These are phyloP conservation scores for Phallus indusiatus DNA, from an alignment of 768 basidiomycete species.

Conservation along the genomic window DNA sequence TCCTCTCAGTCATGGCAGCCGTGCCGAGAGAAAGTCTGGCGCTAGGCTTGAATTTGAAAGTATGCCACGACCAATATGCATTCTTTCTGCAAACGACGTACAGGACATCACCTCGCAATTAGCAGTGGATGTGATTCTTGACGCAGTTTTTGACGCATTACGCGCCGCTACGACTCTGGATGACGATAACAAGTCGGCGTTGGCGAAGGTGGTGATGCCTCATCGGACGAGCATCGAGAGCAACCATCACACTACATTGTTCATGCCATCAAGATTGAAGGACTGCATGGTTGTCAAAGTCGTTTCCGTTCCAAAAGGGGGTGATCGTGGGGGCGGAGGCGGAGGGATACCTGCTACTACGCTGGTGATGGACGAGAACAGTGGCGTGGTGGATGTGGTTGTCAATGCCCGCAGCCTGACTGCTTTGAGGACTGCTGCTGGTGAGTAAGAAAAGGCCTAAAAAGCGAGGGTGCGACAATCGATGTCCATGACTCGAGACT, in stretches of 20 bases:
- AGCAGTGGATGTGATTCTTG: background rate
- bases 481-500: too few relatives aligned
- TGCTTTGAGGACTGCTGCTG: conserved; percentile 74
- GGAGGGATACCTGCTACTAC: conserved; percentile 71
- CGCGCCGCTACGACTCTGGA: background rate
- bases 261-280: conserved; percentile 73
- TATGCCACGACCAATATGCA: background rate
- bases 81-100: conserved; percentile 2
- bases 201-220: conserved; percentile 26
- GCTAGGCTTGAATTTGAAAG: too few relatives aligned
- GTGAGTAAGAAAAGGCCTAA: conserved; percentile 29
- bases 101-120: conserved; percentile 1
- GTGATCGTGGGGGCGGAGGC: conserved; percentile 28
- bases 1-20: too few relatives aligned
- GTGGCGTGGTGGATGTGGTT: conserved; percentile 61
- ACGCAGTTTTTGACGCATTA: background rate
- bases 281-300: conserved; percentile 64
- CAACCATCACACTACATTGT: conserved; percentile 50
- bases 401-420: conserved; percentile 74
- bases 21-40: too few relatives aligned
- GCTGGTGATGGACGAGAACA: conserved; percentile 60
- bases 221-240: conserved; percentile 50
- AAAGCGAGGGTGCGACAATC: too few relatives aligned
- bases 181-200: conserved; percentile 16
- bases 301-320: conserved; percentile 56